These are phyloP conservation scores for Cucurbita moschata DNA, from an alignment of 306 rosid genomes.

Conservation along the genomic window DNA sequence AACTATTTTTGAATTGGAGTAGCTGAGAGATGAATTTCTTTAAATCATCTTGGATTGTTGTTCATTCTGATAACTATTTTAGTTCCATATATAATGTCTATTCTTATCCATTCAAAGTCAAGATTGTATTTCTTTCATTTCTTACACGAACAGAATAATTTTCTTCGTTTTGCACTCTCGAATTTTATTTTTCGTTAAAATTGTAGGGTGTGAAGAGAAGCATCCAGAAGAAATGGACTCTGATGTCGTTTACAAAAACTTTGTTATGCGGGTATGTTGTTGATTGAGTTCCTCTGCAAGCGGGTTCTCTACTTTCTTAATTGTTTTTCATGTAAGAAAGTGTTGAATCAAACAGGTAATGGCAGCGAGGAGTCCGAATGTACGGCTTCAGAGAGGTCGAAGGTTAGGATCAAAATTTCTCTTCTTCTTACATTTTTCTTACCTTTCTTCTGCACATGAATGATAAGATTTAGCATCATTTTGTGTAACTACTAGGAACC, in stretches of 20 bases:
- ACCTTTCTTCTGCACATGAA: not conserved
- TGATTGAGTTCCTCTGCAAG: not conserved
- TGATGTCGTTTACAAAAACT: constrained; percentile 57
- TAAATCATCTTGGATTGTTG: not conserved
- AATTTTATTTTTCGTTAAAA: not conserved
- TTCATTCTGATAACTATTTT: not conserved
- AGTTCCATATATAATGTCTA: not conserved
- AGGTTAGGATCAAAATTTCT: constrained; percentile 23
- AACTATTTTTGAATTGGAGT: not conserved
- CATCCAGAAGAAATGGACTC: constrained; percentile 73
- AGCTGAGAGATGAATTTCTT: not conserved
- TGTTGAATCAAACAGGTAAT: constrained; percentile 43
- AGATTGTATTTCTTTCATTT: not conserved
- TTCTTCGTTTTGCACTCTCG: not conserved
- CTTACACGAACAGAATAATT: not conserved
- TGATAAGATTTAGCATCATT: not conserved
- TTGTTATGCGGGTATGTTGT: constrained; percentile 73
- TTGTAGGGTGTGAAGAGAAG: constrained; percentile 69
- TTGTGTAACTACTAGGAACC: constrained; percentile 21
- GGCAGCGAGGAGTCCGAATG: constrained; percentile 96
- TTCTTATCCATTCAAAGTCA: too few relatives aligned
- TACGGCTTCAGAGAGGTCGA: constrained; percentile 41
- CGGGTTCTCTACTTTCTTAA: not conserved
- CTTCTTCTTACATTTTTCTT: not conserved
- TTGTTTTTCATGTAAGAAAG: not conserved